Conservation (phyloP, 768 basidiomycete species). For the Cantharellus anzutake region DNA sequence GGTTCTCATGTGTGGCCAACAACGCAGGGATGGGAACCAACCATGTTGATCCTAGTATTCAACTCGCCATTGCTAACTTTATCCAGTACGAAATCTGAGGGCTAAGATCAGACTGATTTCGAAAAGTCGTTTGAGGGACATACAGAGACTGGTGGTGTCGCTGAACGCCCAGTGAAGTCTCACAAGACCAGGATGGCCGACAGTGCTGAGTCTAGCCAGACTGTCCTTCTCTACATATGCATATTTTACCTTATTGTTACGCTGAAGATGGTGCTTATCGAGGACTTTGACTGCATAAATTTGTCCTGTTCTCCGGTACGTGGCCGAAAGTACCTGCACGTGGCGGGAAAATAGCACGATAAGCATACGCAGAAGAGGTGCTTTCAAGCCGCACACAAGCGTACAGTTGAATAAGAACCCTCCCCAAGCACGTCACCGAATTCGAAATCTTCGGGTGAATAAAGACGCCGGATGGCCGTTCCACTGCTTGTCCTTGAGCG, state of each 20-base stretch:
- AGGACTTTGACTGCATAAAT: conserved; percentile 64
- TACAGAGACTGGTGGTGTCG: conserved; percentile 68
- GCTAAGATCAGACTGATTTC: not conserved
- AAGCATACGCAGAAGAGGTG: not conserved
- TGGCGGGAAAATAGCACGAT: not conserved
- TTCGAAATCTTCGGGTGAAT: conserved; percentile 36
- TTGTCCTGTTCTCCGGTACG: conserved; percentile 34
- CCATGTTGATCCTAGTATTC: conserved; percentile 19
- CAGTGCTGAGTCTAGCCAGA: conserved; percentile 35
- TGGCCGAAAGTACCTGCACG: conserved; percentile 38
- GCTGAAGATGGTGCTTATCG: conserved; percentile 65
- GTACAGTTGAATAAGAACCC: conserved; percentile 65
- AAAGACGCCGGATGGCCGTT: not conserved
- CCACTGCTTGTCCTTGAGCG: conserved; percentile 2
- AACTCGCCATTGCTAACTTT: conserved; percentile 24
- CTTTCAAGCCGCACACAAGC: conserved; percentile 13
- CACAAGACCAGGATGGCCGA: conserved; percentile 65
- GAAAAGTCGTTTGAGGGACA: conserved; percentile 16
- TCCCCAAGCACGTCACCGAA: conserved; percentile 61
- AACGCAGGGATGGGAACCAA: conserved; percentile 5
- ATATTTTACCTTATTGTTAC: conserved; percentile 58
- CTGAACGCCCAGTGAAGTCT: conserved; percentile 72
- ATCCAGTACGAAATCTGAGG: conserved; percentile 24
- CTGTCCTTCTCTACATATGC: conserved; percentile 69
- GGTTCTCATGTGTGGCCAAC: conserved; percentile 1